phyloP scores from a whole-genome alignment of 2,329 filamentous ascomycete genomes.

The Metarhizium humberi region DNA sequence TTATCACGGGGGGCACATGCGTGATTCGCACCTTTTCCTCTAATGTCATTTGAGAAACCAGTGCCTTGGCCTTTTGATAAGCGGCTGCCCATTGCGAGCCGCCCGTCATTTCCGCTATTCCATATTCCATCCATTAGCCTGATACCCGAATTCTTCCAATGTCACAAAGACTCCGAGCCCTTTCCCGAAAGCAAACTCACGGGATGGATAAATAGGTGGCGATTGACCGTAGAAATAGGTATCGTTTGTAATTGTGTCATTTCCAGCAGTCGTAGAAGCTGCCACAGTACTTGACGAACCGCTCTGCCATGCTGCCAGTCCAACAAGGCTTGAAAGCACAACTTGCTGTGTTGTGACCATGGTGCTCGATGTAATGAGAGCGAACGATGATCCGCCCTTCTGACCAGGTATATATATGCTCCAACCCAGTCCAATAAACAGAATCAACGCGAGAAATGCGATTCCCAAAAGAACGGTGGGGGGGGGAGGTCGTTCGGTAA shows the following conservation, averaged over 20 bases:
- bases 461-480: too few relatives aligned
- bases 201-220: constrained; percentile 41
- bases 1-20: not conserved
- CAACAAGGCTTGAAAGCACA: constrained; percentile 3
- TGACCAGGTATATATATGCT: not conserved
- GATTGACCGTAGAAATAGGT: constrained; percentile 40
- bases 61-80: constrained; percentile 54
- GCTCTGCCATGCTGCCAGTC: constrained; percentile 1
- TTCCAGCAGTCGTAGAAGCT: constrained; percentile 3
- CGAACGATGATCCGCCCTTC: not conserved
- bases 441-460: too few relatives aligned
- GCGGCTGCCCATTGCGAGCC: constrained; percentile 53
- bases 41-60: constrained; percentile 65
- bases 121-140: not conserved
- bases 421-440: not conserved
- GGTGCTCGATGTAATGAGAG: not conserved
- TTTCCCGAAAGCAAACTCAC: constrained; percentile 21
- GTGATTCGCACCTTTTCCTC: constrained; percentile 52
- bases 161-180: not conserved
- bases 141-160: not conserved
- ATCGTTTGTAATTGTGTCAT: constrained; percentile 27
- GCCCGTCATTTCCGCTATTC: constrained; percentile 44
- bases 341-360: not conserved
- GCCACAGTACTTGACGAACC: not conserved
- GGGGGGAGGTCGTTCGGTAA: too few relatives aligned